These are phyloP conservation scores for Tetrahymena elliotti DNA, from an alignment of 73 alveolate genomes.

Conservation along the genomic window DNA sequence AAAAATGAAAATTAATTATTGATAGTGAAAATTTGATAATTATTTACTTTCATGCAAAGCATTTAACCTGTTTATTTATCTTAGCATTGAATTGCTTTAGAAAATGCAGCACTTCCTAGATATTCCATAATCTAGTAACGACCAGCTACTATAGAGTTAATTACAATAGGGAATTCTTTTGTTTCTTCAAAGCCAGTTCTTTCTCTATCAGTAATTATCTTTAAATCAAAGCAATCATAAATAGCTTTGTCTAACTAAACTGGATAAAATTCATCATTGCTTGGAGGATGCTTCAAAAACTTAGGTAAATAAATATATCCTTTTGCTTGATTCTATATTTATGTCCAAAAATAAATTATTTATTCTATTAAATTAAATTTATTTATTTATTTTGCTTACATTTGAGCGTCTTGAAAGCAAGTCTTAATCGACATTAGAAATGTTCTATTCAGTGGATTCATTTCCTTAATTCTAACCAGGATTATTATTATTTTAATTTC, in stretches of 20 bases:
- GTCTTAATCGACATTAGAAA: neutral
- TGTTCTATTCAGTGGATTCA: neutral
- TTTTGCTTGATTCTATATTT: neutral
- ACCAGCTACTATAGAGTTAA: conserved; percentile 91
- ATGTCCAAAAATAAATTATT: too few relatives aligned
- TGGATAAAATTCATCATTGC: conserved; percentile 96
- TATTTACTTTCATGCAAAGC: conserved; percentile 91
- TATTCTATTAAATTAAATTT: too few relatives aligned
- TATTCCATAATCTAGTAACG: conserved; percentile 96
- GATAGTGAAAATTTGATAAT: neutral
- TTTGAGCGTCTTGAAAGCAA: neutral
- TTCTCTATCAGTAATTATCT: conserved; percentile 98
- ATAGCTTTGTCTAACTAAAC: conserved; percentile 94
- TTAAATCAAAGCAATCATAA: conserved; percentile 95
- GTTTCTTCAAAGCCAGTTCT: conserved; percentile 99
- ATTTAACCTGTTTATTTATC: conserved; percentile 89
- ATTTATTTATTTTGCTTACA: neutral
- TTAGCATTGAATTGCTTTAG: conserved; percentile 93
- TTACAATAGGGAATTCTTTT: conserved; percentile 93
- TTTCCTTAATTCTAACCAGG: neutral
- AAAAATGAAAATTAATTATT: neutral
- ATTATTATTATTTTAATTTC: conserved; percentile 5
- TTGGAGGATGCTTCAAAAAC: conserved; percentile 83
- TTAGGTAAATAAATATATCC: conserved; percentile 66
- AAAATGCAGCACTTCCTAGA: conserved; percentile 99